Evolutionary conservation across 1,284 basidiomycete species (phyloP), one percentile per base, ranked within the genome.

Genomic region (Kalmanozyma brasiliensis): DNA sequence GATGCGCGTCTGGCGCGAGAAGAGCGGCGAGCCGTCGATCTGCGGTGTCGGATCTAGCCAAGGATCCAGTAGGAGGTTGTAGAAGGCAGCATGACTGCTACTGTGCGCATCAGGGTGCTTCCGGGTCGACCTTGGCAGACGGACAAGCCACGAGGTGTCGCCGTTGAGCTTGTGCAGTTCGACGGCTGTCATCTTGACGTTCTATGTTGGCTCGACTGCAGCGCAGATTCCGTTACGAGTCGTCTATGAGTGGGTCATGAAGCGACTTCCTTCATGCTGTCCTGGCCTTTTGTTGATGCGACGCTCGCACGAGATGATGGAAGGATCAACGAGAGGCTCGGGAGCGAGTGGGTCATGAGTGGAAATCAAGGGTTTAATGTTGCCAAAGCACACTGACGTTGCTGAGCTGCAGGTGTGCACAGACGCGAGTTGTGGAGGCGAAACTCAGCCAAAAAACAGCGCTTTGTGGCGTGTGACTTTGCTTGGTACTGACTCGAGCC

Each of bases 81-180:
- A 65, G 62, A 33, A 47, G 4, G 33, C 19, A 16, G 17, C 16
- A 14, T n/a, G n/a, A n/a, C n/a, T n/a, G n/a, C n/a, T n/a, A n/a
- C n/a, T n/a, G n/a, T n/a, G n/a, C n/a, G n/a, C n/a, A n/a, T n/a
- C n/a, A n/a, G n/a, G n/a, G n/a, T n/a, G n/a, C n/a, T n/a, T n/a
- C n/a, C n/a, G n/a, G n/a, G n/a, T n/a, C 9, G 35, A 19, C 7
- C 9, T 32, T 3, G 65, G 66, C 3, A 70, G 33, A 19, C 53
- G 61, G 13, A 70, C 17, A 4, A 70, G 57, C 67, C 67, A 70
- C 9, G 61, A 60, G 5, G 67, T 65, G 38, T 70, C 67, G 32
- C 62, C 67, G 33, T 70, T 70, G 48, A 70, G 57, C 41, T 65
- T 70, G 57, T 65, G 57, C 46, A 70, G 23, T 46, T 65, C 43